Conservation (phyloP, 306 rosid species). For the Cajanus cajan region DNA sequence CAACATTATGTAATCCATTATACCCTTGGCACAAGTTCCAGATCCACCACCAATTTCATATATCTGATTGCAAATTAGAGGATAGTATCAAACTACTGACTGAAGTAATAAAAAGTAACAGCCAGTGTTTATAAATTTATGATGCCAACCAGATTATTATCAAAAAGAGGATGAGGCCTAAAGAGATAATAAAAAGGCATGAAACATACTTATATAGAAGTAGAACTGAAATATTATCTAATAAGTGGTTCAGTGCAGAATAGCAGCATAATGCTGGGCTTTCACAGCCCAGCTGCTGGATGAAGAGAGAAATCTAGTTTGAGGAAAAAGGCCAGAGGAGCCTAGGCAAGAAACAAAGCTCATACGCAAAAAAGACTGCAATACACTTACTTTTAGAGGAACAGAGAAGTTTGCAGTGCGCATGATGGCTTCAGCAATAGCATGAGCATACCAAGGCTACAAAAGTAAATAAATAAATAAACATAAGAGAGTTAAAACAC, state of each 20-base stretch:
- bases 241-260: slow-evolving; percentile 9
- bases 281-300: slow-evolving; percentile 1
- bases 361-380: slow-evolving; percentile 5
- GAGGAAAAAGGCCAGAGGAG: background rate
- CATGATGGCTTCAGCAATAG: slow-evolving; percentile 96
- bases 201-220: slow-evolving; percentile 1
- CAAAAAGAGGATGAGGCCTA: slow-evolving; percentile 3
- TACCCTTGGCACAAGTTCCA: slow-evolving; percentile 98
- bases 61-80: slow-evolving; percentile 68
- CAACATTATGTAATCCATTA: slow-evolving; percentile 95
- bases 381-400: slow-evolving; percentile 77
- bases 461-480: slow-evolving; percentile 15
- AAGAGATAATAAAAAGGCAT: background rate
- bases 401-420: slow-evolving; percentile 96
- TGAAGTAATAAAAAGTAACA: slow-evolving; percentile 24
- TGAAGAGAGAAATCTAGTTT: slow-evolving; percentile 13
- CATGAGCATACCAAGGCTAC: slow-evolving; percentile 99
- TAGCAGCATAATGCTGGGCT: slow-evolving; percentile 15
- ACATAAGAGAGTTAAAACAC: slow-evolving; percentile 18
- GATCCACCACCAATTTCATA: slow-evolving; percentile 99
- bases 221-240: slow-evolving; percentile 14
- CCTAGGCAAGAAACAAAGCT: slow-evolving; percentile 13
- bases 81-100: slow-evolving; percentile 40
- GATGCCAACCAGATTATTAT: background rate
- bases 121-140: slow-evolving; percentile 6